Conservation (phyloP, 2,329 filamentous ascomycete genomes). For the Fusarium duplospermum region DNA sequence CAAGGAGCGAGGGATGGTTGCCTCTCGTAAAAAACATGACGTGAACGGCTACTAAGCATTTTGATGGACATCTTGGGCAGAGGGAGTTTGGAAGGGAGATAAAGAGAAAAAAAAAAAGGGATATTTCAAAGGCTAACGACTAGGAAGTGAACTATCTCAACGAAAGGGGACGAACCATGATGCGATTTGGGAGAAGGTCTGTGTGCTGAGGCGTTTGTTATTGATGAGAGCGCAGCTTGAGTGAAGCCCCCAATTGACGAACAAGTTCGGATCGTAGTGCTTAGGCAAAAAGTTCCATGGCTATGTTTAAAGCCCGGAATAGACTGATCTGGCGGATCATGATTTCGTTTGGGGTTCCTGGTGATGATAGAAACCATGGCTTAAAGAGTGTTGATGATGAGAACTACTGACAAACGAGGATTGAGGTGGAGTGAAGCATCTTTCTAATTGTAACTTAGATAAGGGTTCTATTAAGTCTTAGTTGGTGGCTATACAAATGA, state of each 20-base stretch:
- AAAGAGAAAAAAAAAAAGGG: not conserved
- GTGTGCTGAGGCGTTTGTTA: not conserved
- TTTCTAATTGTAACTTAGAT: not conserved
- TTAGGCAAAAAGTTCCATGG: not conserved
- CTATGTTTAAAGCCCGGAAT: not conserved
- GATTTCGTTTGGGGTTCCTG: not conserved
- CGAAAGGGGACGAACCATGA: not conserved
- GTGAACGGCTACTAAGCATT: not conserved
- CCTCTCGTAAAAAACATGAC: not conserved
- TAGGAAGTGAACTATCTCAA: not conserved
- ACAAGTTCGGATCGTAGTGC: not conserved
- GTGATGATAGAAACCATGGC: not conserved
- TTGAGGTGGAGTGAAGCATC: not conserved
- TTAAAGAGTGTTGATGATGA: not conserved
- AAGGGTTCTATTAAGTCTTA: not conserved
- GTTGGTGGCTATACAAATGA: not conserved
- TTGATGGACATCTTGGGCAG: not conserved
- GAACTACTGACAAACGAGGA: not conserved
- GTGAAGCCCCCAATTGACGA: not conserved
- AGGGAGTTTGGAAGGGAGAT: too few relatives aligned
- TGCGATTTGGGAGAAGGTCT: not conserved
- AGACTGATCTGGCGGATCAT: not conserved
- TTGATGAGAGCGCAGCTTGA: not conserved
- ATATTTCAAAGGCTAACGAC: accelerated
- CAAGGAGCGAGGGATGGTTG: not conserved